These are phyloP conservation scores for Xylaria sp. DNA, from an alignment of 2,329 filamentous ascomycete species.

Conservation along the genomic window DNA sequence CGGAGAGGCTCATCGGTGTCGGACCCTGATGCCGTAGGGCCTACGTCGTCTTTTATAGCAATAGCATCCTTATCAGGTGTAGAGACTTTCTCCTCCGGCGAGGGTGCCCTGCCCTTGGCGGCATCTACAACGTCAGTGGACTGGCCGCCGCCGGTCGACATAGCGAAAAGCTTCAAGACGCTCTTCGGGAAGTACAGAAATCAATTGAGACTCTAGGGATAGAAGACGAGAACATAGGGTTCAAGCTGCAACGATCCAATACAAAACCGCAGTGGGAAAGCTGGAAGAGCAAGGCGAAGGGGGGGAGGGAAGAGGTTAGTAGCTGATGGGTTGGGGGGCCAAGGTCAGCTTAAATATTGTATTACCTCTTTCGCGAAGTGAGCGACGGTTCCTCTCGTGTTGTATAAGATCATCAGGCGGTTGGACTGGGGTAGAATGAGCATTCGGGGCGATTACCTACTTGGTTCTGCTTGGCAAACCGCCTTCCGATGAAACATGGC, in stretches of 20 bases:
- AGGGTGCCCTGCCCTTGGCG: slow-evolving; percentile 23
- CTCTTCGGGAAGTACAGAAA: not conserved
- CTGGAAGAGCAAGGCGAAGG: not conserved
- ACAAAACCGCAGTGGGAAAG: not conserved
- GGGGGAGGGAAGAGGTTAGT: not conserved
- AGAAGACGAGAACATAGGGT: not conserved
- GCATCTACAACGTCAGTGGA: slow-evolving; percentile 36
- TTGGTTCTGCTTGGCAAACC: slow-evolving; percentile 12
- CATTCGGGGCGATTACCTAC: not conserved
- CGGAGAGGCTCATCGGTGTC: slow-evolving; percentile 40
- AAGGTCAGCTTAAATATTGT: slow-evolving; percentile 20
- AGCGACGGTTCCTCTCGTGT: slow-evolving; percentile 14
- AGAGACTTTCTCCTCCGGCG: slow-evolving; percentile 29
- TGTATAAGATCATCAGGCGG: slow-evolving; percentile 17
- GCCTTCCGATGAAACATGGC: not conserved
- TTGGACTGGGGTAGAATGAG: not conserved
- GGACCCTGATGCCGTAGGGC: slow-evolving; percentile 32
- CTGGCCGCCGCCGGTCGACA: slow-evolving; percentile 39
- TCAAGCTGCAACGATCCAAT: not conserved
- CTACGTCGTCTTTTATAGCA: slow-evolving; percentile 26
- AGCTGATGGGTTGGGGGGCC: not conserved
- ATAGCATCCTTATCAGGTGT: slow-evolving; percentile 16
- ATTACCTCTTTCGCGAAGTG: slow-evolving; percentile 6
- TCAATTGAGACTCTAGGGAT: not conserved
- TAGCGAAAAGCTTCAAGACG: slow-evolving; percentile 17